phyloP scores from a whole-genome alignment of 2,329 filamentous ascomycete genomes.

The Diaporthe sp. region DNA sequence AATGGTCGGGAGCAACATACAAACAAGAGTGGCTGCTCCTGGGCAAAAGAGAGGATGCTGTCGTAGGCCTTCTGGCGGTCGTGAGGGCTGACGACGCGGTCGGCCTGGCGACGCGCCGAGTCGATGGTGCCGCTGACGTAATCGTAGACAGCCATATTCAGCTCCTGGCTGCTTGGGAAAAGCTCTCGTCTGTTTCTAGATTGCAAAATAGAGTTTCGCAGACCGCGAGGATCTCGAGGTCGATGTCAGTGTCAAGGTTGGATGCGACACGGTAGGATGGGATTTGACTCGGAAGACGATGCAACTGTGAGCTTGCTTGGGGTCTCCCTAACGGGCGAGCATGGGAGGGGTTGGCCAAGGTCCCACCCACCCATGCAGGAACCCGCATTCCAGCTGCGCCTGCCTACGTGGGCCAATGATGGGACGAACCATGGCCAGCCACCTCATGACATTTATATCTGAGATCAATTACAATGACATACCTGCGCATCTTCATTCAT shows the following conservation, averaged over 20 bases:
- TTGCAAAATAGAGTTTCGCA: neutral
- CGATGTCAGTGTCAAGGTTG: neutral
- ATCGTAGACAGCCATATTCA: conserved; percentile 46
- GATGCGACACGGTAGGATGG: neutral
- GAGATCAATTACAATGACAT: no score
- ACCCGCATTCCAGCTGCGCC: conserved; percentile 12
- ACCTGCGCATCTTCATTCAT: no score
- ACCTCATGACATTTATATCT: no score
- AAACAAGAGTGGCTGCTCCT: conserved; percentile 76
- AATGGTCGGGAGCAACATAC: conserved; percentile 59
- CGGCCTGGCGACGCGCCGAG: conserved; percentile 58
- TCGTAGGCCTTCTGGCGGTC: conserved; percentile 70
- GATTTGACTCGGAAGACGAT: neutral
- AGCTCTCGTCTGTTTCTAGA: neutral
- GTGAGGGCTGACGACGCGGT: conserved; percentile 69
- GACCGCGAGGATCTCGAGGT: neutral
- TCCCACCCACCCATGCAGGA: neutral
- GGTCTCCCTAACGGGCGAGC: neutral
- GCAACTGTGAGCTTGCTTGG: neutral
- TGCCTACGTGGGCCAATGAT: neutral
- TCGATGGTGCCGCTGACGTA: conserved; percentile 52
- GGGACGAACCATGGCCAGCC: conserved; percentile 5
- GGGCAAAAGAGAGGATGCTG: conserved; percentile 67
- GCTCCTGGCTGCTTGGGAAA: neutral
- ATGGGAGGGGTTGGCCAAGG: neutral